These are phyloP conservation scores for Leccinum arenicola DNA, from an alignment of 768 basidiomycete genomes.

Conservation along the genomic window DNA sequence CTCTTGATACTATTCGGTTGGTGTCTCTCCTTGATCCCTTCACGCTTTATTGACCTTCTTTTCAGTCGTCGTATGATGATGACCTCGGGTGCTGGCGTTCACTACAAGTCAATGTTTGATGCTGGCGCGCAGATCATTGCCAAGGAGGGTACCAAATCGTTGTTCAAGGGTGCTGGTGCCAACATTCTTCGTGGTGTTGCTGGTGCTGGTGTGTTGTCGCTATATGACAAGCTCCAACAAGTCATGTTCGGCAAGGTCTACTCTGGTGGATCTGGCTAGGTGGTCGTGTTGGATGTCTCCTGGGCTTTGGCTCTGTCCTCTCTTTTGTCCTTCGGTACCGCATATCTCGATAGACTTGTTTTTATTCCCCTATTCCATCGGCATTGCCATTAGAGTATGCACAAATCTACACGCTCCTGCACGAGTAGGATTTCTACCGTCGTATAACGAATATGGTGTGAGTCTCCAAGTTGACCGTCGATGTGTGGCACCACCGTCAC, in stretches of 20 bases:
- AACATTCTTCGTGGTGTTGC: slow-evolving; percentile 98
- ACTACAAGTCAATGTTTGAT: slow-evolving; percentile 99
- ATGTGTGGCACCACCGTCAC: not conserved
- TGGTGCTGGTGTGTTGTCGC: slow-evolving; percentile 98
- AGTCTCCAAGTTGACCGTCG: not conserved
- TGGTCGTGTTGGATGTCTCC: slow-evolving; percentile 6
- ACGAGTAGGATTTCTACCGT: slow-evolving; percentile 18
- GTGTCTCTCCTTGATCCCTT: not conserved
- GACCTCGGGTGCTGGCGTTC: slow-evolving; percentile 92
- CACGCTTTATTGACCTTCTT: slow-evolving; percentile 13
- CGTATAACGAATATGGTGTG: slow-evolving; percentile 17
- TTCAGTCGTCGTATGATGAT: slow-evolving; percentile 99
- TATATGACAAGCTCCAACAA: slow-evolving; percentile 98
- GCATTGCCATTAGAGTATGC: slow-evolving; percentile 22
- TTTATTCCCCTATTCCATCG: slow-evolving; percentile 29
- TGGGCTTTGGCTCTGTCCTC: slow-evolving; percentile 33
- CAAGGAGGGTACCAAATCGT: slow-evolving; percentile 93
- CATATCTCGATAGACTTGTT: slow-evolving; percentile 34
- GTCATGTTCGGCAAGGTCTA: slow-evolving; percentile 99
- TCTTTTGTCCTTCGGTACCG: slow-evolving; percentile 19
- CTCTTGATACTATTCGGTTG: slow-evolving; percentile 86
- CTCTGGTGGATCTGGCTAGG: slow-evolving; percentile 71
- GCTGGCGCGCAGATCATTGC: slow-evolving; percentile 91
- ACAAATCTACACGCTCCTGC: slow-evolving; percentile 22
- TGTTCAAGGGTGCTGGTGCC: slow-evolving; percentile 99